Conservation (phyloP, 768 basidiomycete species). For the Butyriboletus loyo region DNA sequence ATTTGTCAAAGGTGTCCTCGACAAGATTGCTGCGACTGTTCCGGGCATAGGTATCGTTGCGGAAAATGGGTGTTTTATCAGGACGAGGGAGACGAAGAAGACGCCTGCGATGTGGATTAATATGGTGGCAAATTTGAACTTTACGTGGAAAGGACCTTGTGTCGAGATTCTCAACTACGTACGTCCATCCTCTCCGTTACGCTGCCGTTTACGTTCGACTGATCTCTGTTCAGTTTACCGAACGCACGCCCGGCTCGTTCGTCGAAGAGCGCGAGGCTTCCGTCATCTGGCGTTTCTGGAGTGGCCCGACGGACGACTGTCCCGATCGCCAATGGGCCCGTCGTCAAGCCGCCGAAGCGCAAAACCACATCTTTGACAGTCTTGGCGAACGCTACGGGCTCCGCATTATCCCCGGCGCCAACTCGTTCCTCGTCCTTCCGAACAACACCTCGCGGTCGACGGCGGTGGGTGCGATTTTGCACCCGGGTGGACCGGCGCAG, state of each 20-base stretch:
- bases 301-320: conserved; percentile 43
- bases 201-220: not conserved
- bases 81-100: conserved; percentile 40
- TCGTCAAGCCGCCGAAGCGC: conserved; percentile 84
- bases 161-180: conserved; percentile 84
- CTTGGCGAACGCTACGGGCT: conserved; percentile 81
- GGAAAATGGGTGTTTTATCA: conserved; percentile 87
- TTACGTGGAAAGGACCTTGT: conserved; percentile 79
- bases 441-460: conserved; percentile 83
- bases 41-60: conserved; percentile 80
- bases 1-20: conserved; percentile 59
- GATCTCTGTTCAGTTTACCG: conserved; percentile 61
- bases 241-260: conserved; percentile 83
- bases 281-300: conserved; percentile 85
- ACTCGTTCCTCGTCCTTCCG: conserved; percentile 78
- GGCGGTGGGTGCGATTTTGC: conserved; percentile 75
- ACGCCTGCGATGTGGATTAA: conserved; percentile 59
- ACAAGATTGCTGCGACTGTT: conserved; percentile 55
- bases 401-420: conserved; percentile 77
- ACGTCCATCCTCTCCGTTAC: conserved; percentile 26
- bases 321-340: conserved; percentile 78
- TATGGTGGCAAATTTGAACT: conserved; percentile 74
- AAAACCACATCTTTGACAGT: conserved; percentile 89
- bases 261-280: conserved; percentile 82
- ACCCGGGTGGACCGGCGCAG: conserved; percentile 53